A percentile compares a stretch with the other conserved stretches of the same genome.
These are phyloP conservation scores for Hypoxylon sp. DNA, from an alignment of 2,329 filamentous ascomycete species.

Conservation along the genomic window DNA sequence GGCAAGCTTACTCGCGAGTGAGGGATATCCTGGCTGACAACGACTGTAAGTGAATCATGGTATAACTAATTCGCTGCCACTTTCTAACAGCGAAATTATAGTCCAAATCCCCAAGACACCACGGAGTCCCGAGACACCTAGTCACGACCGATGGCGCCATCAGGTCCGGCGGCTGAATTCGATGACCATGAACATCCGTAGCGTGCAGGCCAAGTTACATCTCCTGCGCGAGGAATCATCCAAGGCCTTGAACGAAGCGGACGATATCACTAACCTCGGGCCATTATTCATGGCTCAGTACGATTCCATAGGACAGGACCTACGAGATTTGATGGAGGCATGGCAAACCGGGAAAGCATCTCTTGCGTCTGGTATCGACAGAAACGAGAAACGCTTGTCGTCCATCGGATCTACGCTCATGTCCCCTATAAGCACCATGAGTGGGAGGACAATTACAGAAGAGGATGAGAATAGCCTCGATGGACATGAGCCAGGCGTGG, in stretches of 20 bases:
- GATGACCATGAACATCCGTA: slow-evolving; percentile 87
- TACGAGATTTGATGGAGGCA: slow-evolving; percentile 80
- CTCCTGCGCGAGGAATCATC: slow-evolving; percentile 90
- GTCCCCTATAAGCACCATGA: slow-evolving; percentile 69
- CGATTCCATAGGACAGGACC: slow-evolving; percentile 89
- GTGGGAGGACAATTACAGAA: slow-evolving; percentile 72
- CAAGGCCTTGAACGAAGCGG: slow-evolving; percentile 76
- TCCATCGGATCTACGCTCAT: slow-evolving; percentile 65
- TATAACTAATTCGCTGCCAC: not conserved
- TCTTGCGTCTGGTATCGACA: slow-evolving; percentile 81
- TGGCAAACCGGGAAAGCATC: slow-evolving; percentile 91
- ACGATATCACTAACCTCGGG: slow-evolving; percentile 77
- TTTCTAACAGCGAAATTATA: slow-evolving; percentile 27
- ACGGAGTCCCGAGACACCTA: slow-evolving; percentile 70
- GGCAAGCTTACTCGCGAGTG: slow-evolving; percentile 70
- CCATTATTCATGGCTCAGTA: slow-evolving; percentile 86
- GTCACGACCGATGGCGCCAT: slow-evolving; percentile 83
- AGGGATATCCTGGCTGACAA: slow-evolving; percentile 78
- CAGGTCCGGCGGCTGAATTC: slow-evolving; percentile 89
- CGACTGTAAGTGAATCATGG: slow-evolving; percentile 68
- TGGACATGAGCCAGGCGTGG: slow-evolving; percentile 58
- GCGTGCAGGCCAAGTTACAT: slow-evolving; percentile 93
- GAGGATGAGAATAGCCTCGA: slow-evolving; percentile 64
- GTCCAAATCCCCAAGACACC: slow-evolving; percentile 65
- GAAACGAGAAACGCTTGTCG: slow-evolving; percentile 75